Evolutionary conservation across 805 yeast species (phyloP).

Genomic region (Yamadazyma ubonensis): DNA sequence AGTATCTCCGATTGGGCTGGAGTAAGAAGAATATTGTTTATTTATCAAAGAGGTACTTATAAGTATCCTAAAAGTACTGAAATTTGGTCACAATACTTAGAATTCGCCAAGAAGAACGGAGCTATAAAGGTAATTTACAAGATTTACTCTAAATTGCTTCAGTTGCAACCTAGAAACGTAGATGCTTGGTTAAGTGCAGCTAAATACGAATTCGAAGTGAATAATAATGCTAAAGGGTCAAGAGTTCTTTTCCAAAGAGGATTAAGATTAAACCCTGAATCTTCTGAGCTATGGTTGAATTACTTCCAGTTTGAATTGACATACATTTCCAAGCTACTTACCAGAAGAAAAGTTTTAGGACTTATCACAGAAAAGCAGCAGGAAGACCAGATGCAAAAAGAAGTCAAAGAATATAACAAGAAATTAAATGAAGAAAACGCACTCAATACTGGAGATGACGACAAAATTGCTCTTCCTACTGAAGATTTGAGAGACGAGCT

Average conservation of each 20-base stretch:
- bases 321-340: conserved; percentile 77
- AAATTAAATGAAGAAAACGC: conserved; percentile 29
- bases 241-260: conserved; percentile 83
- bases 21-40: conserved; percentile 72
- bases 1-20: conserved; percentile 87
- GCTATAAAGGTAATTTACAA: conserved; percentile 71
- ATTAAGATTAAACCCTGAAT: conserved; percentile 77
- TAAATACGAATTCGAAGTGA: conserved; percentile 84
- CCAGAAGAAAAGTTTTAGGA: conserved; percentile 80
- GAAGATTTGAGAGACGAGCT: conserved; percentile 63
- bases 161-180: conserved; percentile 86
- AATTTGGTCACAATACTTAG: conserved; percentile 77
- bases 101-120: conserved; percentile 63
- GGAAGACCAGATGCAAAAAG: conserved; percentile 40
- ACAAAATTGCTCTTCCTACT: conserved; percentile 47
- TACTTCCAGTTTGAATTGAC: conserved; percentile 87
- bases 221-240: conserved; percentile 86
- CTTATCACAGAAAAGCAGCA: conserved; percentile 74
- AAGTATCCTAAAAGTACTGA: conserved; percentile 75
- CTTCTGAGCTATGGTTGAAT: conserved; percentile 72
- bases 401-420: conserved; percentile 41
- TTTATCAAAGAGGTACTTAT: conserved; percentile 78
- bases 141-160: conserved; percentile 73
- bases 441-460: conserved; percentile 25
- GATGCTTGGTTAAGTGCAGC: conserved; percentile 95